Conservation (phyloP, 2,329 filamentous ascomycete species). For the Trichothecium roseum region DNA sequence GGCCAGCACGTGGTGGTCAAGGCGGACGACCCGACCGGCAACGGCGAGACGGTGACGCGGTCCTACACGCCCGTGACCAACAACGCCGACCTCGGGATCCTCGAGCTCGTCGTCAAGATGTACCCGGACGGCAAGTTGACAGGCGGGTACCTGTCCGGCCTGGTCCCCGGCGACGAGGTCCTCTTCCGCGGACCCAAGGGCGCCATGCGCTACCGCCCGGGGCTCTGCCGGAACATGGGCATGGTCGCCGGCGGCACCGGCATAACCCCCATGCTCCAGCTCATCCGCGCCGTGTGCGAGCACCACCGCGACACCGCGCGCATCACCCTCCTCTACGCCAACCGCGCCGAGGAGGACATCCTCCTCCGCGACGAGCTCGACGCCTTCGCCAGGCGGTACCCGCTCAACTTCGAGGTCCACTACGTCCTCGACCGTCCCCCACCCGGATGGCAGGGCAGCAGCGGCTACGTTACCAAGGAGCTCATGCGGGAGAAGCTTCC, state of each 20-base stretch:
- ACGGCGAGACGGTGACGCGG: conserved; percentile 33
- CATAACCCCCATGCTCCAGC: no score
- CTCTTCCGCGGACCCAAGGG: conserved; percentile 46
- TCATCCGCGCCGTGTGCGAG: no score
- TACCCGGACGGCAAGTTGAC: conserved; percentile 43
- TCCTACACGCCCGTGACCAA: conserved; percentile 46
- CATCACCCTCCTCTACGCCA: no score
- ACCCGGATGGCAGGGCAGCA: conserved; percentile 33
- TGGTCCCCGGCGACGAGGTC: conserved; percentile 37
- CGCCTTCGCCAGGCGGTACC: conserved; percentile 35
- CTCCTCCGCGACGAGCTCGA: conserved; percentile 47
- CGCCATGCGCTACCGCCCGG: conserved; percentile 38
- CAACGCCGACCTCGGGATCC: conserved; percentile 33
- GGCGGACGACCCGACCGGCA: conserved; percentile 31
- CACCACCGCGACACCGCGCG: no score
- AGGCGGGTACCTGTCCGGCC: conserved; percentile 32
- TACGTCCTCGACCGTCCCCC: conserved; percentile 43
- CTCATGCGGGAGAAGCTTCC: no score
- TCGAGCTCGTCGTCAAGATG: conserved; percentile 40
- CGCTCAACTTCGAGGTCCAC: conserved; percentile 41
- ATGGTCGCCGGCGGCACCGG: no score
- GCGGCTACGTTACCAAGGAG: conserved; percentile 39
- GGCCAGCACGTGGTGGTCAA: conserved; percentile 47
- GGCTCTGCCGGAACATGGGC: conserved; percentile 26
- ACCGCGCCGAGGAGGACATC: conserved; percentile 48